A percentile compares a stretch with the other conserved stretches of the same genome.
Conservation (phyloP, 768 basidiomycete genomes). For the Atractiella rhizophila region DNA sequence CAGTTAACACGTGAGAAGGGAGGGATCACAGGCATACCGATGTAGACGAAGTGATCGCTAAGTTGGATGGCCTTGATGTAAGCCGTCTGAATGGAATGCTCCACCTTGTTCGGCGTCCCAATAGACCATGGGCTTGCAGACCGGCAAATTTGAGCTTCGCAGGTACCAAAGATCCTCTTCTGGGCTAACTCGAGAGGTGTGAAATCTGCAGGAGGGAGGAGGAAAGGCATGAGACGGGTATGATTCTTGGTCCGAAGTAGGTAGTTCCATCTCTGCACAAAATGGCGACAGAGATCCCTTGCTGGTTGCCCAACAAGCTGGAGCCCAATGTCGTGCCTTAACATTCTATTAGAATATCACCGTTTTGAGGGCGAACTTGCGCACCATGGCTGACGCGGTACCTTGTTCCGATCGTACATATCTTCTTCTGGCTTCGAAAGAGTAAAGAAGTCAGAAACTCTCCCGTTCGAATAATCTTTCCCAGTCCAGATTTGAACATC, state of each 20-base stretch:
- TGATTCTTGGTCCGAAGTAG: conserved; percentile 89
- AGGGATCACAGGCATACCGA: conserved; percentile 24
- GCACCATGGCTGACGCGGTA: conserved; percentile 89
- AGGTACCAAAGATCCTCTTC: conserved; percentile 73
- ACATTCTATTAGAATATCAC: not conserved
- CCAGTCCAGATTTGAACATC: conserved; percentile 51
- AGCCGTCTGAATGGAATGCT: conserved; percentile 82
- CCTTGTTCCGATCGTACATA: conserved; percentile 72
- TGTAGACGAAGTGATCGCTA: conserved; percentile 91
- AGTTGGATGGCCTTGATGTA: conserved; percentile 46
- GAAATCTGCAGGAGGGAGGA: conserved; percentile 81
- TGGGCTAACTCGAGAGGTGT: conserved; percentile 48
- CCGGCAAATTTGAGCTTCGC: conserved; percentile 87
- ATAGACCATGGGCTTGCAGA: conserved; percentile 91
- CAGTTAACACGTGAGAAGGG: not conserved
- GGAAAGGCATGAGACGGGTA: conserved; percentile 67
- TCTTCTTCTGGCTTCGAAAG: conserved; percentile 78
- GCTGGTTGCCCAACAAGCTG: conserved; percentile 93
- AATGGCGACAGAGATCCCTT: conserved; percentile 78
- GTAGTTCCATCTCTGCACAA: conserved; percentile 85
- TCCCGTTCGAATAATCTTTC: conserved; percentile 36
- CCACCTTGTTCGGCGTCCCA: conserved; percentile 57
- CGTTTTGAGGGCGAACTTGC: conserved; percentile 14
- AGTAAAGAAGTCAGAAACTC: conserved; percentile 57
- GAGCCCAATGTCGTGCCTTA: conserved; percentile 85